These are phyloP conservation scores for Aureobasidium sp. DNA, from an alignment of 2,329 filamentous ascomycete genomes.

Conservation along the genomic window DNA sequence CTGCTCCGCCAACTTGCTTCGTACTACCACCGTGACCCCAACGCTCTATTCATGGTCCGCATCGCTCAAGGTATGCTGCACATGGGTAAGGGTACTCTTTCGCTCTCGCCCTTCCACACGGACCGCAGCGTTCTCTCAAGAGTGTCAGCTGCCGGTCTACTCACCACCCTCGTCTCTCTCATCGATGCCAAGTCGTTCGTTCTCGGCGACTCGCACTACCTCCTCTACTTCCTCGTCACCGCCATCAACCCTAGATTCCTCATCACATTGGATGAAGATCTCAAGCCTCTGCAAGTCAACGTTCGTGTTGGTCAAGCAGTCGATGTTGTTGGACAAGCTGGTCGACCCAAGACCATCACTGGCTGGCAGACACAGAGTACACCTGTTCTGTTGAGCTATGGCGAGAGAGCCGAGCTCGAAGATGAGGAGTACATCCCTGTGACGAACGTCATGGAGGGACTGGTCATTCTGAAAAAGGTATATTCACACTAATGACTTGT, in stretches of 20 bases:
- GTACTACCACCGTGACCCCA: slow-evolving; percentile 96
- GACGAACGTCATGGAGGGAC: slow-evolving; percentile 82
- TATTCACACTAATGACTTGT: slow-evolving; percentile 26
- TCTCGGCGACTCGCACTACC: slow-evolving; percentile 70
- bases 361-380: slow-evolving; percentile 99
- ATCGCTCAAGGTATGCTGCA: slow-evolving; percentile 96
- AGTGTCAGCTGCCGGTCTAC: slow-evolving; percentile 80
- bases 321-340: slow-evolving; percentile 94
- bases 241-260: slow-evolving; percentile 97
- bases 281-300: slow-evolving; percentile 90
- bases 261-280: slow-evolving; percentile 88
- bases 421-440: slow-evolving; percentile 95
- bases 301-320: slow-evolving; percentile 97
- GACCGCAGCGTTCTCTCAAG: slow-evolving; percentile 92
- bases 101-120: slow-evolving; percentile 97
- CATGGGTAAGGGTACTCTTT: slow-evolving; percentile 98
- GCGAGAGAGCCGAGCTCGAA: slow-evolving; percentile 92
- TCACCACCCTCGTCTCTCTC: slow-evolving; percentile 85
- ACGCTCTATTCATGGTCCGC: slow-evolving; percentile 97
- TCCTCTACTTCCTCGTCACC: slow-evolving; percentile 93
- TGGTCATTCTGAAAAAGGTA: slow-evolving; percentile 97
- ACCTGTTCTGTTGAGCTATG: slow-evolving; percentile 89
- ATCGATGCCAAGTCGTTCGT: slow-evolving; percentile 90
- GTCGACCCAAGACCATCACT: slow-evolving; percentile 96
- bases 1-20: slow-evolving; percentile 88